A percentile compares a stretch with the other conserved stretches of the same genome.
These are phyloP conservation scores for Hordeum pubiflorum DNA, from an alignment of 202 grass and related monocot species.

Conservation along the genomic window DNA sequence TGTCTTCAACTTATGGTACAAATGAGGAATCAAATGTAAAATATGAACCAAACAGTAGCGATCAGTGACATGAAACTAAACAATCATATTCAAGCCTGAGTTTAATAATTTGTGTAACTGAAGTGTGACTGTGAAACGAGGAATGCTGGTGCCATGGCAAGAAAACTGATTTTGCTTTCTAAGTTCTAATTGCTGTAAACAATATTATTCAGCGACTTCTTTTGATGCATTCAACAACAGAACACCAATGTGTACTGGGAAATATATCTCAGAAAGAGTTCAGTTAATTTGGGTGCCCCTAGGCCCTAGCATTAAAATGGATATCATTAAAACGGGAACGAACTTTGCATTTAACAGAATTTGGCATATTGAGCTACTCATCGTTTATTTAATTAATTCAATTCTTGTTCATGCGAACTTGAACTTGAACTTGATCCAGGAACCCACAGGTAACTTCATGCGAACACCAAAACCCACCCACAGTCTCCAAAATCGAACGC, in stretches of 20 bases:
- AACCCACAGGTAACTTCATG: neutral
- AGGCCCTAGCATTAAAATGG: neutral
- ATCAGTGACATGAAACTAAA: neutral
- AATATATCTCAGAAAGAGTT: slow-evolving; percentile 3
- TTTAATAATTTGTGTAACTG: neutral
- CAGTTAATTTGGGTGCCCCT: neutral
- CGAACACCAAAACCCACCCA: neutral
- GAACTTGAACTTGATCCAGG: neutral
- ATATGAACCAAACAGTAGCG: neutral
- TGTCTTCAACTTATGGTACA: neutral
- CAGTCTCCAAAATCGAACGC: neutral
- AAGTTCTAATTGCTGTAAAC: neutral
- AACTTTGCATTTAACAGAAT: neutral
- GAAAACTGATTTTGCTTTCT: neutral
- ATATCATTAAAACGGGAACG: neutral
- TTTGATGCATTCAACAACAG: neutral
- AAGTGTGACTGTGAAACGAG: neutral
- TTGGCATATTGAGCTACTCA: neutral
- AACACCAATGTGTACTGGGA: neutral
- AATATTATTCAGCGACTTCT: neutral
- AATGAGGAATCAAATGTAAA: neutral
- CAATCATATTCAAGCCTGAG: neutral
- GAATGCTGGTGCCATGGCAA: neutral
- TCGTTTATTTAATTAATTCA: neutral
- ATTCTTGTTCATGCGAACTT: neutral